These are phyloP conservation scores for Calonectria leucothoes DNA, from an alignment of 2,329 filamentous ascomycete genomes.

Conservation along the genomic window DNA sequence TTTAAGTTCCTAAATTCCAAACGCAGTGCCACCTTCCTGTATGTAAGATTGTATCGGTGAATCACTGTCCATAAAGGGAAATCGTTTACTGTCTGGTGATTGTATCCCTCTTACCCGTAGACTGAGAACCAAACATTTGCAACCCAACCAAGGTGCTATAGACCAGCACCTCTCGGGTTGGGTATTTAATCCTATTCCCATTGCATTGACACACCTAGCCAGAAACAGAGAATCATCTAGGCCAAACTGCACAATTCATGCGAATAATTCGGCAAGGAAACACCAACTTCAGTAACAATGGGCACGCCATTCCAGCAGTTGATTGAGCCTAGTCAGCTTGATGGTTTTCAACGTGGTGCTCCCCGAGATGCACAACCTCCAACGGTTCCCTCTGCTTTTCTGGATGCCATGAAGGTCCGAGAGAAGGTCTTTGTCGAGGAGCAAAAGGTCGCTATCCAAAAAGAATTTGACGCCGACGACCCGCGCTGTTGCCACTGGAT, in stretches of 20 bases:
- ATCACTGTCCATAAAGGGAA: background rate
- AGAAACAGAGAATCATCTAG: background rate
- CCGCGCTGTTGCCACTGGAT: conserved; percentile 86
- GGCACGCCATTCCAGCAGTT: conserved; percentile 62
- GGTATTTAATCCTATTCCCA: background rate
- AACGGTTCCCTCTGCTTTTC: conserved; percentile 65
- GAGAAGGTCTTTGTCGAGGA: conserved; percentile 71
- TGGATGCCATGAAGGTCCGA: conserved; percentile 73
- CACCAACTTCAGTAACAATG: conserved; percentile 48
- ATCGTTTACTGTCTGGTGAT: background rate
- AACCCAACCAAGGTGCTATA: background rate
- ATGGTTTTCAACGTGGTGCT: conserved; percentile 56
- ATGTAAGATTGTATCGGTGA: background rate
- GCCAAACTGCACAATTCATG: background rate
- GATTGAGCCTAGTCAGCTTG: conserved; percentile 62
- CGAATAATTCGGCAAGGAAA: background rate
- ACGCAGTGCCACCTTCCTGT: background rate
- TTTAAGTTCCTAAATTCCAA: background rate
- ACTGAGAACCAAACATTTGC: background rate
- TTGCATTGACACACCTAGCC: background rate
- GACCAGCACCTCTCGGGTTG: background rate
- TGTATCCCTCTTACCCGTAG: background rate
- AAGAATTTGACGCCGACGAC: conserved; percentile 87
- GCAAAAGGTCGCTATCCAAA: conserved; percentile 68
- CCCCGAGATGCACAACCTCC: conserved; percentile 57